Conservation (phyloP, 306 rosid genomes). For the Pyrus betulifolia region DNA sequence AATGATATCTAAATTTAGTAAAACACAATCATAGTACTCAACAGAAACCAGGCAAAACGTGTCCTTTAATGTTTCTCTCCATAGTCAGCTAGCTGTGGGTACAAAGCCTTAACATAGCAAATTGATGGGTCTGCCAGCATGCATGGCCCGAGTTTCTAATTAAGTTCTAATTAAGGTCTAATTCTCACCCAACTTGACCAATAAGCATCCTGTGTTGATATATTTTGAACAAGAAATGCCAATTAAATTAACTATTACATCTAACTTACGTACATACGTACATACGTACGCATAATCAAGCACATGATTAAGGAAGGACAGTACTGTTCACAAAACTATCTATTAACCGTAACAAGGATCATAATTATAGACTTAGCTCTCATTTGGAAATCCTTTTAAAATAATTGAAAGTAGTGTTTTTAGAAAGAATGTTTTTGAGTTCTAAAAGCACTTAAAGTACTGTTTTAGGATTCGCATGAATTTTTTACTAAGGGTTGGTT, state of each 20-base stretch:
- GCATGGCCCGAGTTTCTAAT: not conserved
- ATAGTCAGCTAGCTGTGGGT: not conserved
- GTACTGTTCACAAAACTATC: not conserved
- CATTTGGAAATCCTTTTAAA: no score
- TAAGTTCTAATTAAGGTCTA: not conserved
- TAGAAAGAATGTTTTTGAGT: no score
- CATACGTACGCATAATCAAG: not conserved
- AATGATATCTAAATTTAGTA: not conserved
- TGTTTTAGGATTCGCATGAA: no score
- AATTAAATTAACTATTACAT: not conserved
- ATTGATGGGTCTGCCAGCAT: not conserved
- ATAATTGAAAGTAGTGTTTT: no score
- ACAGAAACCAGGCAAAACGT: conserved; percentile 10
- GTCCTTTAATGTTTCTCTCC: not conserved
- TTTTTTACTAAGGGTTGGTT: no score
- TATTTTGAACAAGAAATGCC: not conserved
- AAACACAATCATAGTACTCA: conserved; percentile 5
- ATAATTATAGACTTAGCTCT: not conserved
- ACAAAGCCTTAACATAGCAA: not conserved
- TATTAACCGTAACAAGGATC: not conserved
- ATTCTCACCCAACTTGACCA: conserved; percentile 34
- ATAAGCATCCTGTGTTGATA: not conserved
- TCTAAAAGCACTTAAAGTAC: no score
- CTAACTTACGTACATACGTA: not conserved
- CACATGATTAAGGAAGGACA: not conserved